A percentile compares a stretch with the other conserved stretches of the same genome.
Conservation (phyloP, 129 eudicot genomes). For the Kitagawia praeruptora region DNA sequence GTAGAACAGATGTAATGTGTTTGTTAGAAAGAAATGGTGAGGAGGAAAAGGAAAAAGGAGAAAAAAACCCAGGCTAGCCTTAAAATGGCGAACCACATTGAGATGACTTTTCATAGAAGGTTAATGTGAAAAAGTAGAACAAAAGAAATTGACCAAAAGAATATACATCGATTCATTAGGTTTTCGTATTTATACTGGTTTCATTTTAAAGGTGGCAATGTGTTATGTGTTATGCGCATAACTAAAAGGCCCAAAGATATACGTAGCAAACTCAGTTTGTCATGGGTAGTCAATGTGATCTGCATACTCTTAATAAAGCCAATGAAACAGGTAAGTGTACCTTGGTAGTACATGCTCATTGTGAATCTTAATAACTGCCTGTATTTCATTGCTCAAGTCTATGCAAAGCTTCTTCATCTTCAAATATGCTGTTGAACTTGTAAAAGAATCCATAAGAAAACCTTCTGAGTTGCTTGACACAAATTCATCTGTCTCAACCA, state of each 20-base stretch:
- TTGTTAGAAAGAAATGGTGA: not conserved
- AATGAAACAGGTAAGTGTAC: too few relatives aligned
- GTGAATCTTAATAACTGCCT: conserved; percentile 68
- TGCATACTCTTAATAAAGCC: too few relatives aligned
- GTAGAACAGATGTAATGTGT: conserved; percentile 4
- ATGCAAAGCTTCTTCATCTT: conserved; percentile 80
- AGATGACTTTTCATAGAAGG: not conserved
- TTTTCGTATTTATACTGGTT: not conserved
- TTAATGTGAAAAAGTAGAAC: not conserved
- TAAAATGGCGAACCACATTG: not conserved
- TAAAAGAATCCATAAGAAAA: conserved; percentile 58
- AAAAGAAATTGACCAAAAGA: too few relatives aligned
- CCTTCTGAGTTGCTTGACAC: conserved; percentile 67
- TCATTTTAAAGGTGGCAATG: not conserved
- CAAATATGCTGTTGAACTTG: conserved; percentile 73
- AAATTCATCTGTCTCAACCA: conserved; percentile 89
- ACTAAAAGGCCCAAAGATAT: too few relatives aligned
- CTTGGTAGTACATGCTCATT: conserved; percentile 81
- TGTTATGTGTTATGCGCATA: too few relatives aligned
- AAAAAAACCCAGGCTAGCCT: not conserved
- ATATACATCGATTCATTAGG: not conserved
- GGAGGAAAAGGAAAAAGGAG: not conserved
- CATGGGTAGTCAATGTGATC: too few relatives aligned
- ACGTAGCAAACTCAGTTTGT: too few relatives aligned
- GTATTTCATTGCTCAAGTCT: conserved; percentile 54